Evolutionary conservation across 345 rosid genomes (phyloP).

Genomic region (Ailanthus altissimus): DNA sequence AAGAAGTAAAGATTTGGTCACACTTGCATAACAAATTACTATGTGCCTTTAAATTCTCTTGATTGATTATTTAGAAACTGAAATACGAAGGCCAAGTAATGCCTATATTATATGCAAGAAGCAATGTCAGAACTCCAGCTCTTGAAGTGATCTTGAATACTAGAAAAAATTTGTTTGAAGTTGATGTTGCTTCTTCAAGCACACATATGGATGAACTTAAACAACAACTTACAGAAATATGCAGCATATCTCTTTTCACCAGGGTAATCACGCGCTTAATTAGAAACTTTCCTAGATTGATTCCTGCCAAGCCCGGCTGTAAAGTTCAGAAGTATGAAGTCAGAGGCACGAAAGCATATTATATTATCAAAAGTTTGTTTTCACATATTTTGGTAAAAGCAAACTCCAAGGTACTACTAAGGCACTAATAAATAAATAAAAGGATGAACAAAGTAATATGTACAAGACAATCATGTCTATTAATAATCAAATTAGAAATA

Average conservation of each 20-base stretch:
- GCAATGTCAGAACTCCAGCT: constrained; percentile 8
- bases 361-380: not conserved
- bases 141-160: not conserved
- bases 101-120: not conserved
- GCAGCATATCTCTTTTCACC: constrained; percentile 90
- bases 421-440: not conserved
- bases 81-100: not conserved
- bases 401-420: not conserved
- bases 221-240: constrained; percentile 68
- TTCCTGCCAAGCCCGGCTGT: constrained; percentile 97
- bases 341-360: constrained; percentile 3
- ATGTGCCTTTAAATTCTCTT: not conserved
- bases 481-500: not conserved
- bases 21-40: not conserved
- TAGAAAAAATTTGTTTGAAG: not conserved
- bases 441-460: not conserved
- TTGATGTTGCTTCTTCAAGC: not conserved
- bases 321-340: constrained; percentile 30
- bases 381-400: not conserved
- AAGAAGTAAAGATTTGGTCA: not conserved
- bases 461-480: not conserved
- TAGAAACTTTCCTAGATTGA: constrained; percentile 93
- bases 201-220: not conserved
- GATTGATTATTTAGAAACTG: constrained; percentile 3
- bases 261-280: constrained; percentile 84